Evolutionary conservation across 371 early-diverging fungal species (phyloP).

Genomic region (Batkoa obscura): DNA sequence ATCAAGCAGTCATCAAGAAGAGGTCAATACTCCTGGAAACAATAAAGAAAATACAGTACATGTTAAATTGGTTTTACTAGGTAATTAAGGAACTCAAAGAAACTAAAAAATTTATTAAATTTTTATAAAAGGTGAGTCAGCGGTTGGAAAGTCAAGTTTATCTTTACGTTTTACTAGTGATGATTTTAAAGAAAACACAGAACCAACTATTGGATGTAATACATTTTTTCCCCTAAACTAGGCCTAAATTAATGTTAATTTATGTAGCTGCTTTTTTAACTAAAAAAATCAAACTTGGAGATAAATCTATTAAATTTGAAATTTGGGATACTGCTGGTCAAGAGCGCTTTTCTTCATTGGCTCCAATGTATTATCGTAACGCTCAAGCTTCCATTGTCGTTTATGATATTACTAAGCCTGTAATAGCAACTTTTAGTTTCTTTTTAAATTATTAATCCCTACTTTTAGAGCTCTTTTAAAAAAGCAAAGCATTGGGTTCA

Average conservation of each 20-base stretch:
- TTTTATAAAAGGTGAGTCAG: slow-evolving; percentile 81
- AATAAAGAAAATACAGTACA: too few relatives aligned
- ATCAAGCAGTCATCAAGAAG: too few relatives aligned
- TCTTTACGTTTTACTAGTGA: slow-evolving; percentile 79
- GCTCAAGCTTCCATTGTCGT: slow-evolving; percentile 91
- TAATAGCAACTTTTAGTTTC: slow-evolving; percentile 10
- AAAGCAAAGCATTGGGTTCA: slow-evolving; percentile 97
- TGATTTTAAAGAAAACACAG: slow-evolving; percentile 87
- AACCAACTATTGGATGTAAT: slow-evolving; percentile 94
- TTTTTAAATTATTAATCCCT: too few relatives aligned
- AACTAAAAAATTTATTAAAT: too few relatives aligned
- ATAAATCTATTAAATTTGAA: slow-evolving; percentile 55
- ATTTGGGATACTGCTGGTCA: slow-evolving; percentile 94
- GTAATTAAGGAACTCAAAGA: too few relatives aligned
- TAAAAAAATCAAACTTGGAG: slow-evolving; percentile 42
- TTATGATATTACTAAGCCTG: slow-evolving; percentile 91
- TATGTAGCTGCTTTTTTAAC: slow-evolving; percentile 61
- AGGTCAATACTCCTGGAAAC: too few relatives aligned
- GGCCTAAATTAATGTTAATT: background rate
- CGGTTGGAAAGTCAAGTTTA: slow-evolving; percentile 69
- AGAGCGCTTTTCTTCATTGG: slow-evolving; percentile 83
- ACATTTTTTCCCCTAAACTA: background rate
- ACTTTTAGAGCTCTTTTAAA: slow-evolving; percentile 62
- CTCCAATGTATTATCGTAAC: slow-evolving; percentile 97
- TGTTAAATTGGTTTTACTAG: too few relatives aligned